Evolutionary conservation across 179 eudicot genomes (phyloP), one percentile per base, ranked within the genome.

Genomic region (Beta corolliflora): DNA sequence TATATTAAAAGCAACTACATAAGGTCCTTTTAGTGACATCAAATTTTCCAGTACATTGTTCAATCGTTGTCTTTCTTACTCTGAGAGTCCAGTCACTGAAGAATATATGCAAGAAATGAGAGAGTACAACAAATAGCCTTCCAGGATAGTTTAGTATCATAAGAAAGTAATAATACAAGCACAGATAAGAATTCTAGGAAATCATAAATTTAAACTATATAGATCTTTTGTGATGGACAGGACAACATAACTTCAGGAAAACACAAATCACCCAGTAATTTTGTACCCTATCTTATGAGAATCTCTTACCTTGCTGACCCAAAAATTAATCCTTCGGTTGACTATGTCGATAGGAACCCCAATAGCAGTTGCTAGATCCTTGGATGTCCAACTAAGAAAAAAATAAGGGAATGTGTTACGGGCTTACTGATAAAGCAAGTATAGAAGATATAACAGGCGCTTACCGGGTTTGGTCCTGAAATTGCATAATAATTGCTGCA

Each of bases 261-360:
- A 18, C 36, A 53, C 8, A 66, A 25, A 14, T 53, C 58, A 61
- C 55, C 48, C 41, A 71, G 77, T 36, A 56, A 63, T 29, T 59
- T 60, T 65, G 48, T 25, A 79, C 29, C 29, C 54, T n/a, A 44
- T 48, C 21, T 61, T 21, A n/a, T 10, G 36, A 60, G 16, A 50
- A 60, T 41, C n/a, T 68, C 78, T 71, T 29, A 93, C 99, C 97
- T 96, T 96, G 93, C 93, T 94, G 83, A 96, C 87, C 99, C 99
- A 96, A 85, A 94, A 96, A 79, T 86, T 89, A 81, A 94, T 91
- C 82, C 96, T 93, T 78, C 94, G 88, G 80, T 87, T 92, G 54
- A 96, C 89, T 74, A 88, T 79, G 86, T 96, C 99, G 64, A 92
- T 87, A 23, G 99, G 94, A 66, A 96, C 87, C 67, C 99, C 98